A percentile compares a stretch with the other conserved stretches of the same genome.
Conservation (phyloP, 1,284 basidiomycete species). For the Pholiota adiposa region DNA sequence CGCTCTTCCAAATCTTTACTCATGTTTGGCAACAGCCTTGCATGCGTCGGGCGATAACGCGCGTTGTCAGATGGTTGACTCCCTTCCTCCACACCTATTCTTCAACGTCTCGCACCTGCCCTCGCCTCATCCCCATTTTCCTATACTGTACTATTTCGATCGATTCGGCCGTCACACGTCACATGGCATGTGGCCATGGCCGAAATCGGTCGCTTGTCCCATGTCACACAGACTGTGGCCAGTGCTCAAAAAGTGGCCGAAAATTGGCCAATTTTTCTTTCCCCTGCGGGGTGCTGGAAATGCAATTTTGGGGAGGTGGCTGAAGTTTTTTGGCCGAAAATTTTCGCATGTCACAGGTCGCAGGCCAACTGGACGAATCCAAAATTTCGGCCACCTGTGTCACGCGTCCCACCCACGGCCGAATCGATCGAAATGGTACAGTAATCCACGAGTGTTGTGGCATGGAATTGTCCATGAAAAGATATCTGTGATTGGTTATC, state of each 20-base stretch:
- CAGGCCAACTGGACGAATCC: not conserved
- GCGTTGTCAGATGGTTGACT: too few relatives aligned
- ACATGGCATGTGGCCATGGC: not conserved
- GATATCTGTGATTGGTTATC: too few relatives aligned
- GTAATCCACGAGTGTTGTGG: too few relatives aligned
- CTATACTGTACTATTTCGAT: not conserved
- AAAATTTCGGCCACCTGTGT: not conserved
- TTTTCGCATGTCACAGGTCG: not conserved
- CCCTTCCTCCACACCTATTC: too few relatives aligned
- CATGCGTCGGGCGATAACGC: too few relatives aligned
- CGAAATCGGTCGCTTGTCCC: not conserved
- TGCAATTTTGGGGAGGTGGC: not conserved
- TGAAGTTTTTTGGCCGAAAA: not conserved
- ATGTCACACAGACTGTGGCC: not conserved
- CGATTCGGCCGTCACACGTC: not conserved
- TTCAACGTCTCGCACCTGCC: too few relatives aligned
- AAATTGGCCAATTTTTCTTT: not conserved
- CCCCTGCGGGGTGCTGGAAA: not conserved
- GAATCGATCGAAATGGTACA: not conserved
- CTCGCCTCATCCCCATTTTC: too few relatives aligned
- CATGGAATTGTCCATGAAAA: too few relatives aligned
- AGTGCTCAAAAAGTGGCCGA: not conserved
- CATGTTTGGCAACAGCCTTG: too few relatives aligned
- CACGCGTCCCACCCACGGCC: not conserved
- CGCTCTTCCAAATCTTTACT: too few relatives aligned